Evolutionary conservation across 805 yeast genomes (phyloP).

Genomic region (Suhomyces pyralidae): DNA sequence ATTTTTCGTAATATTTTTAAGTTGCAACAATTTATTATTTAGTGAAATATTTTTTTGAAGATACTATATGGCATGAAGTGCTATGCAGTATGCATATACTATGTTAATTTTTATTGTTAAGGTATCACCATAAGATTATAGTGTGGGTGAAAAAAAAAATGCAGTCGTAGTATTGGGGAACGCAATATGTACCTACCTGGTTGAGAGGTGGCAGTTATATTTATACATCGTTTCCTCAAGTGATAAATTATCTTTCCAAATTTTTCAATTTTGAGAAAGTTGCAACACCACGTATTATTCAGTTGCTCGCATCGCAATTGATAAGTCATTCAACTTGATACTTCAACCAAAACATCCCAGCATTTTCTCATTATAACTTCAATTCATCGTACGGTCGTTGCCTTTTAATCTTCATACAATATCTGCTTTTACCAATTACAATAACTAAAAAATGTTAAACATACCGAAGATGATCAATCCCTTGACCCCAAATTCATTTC

Average conservation of each 20-base stretch:
- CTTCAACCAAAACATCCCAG: neutral
- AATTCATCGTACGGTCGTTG: neutral
- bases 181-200: neutral
- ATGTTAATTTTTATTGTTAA: constrained; percentile 1
- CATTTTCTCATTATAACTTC: neutral
- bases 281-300: neutral
- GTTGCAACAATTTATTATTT: neutral
- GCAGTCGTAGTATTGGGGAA: neutral
- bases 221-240: constrained; percentile 2
- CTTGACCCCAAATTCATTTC: constrained; percentile 5
- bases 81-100: neutral
- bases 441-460: constrained; percentile 1
- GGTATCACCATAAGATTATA: constrained; percentile 7
- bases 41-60: neutral
- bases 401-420: neutral
- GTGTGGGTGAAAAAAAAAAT: neutral
- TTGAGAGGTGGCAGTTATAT: neutral
- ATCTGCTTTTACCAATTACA: neutral
- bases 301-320: constrained; percentile 1
- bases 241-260: neutral
- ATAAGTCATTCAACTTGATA: neutral
- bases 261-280: constrained; percentile 1
- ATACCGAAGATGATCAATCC: constrained; percentile 6
- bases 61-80: neutral
- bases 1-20: neutral